Evolutionary conservation across 2,329 filamentous ascomycete species (phyloP), one percentile per base, ranked within the genome.

Genomic region (Hyphodiscus sp.): DNA sequence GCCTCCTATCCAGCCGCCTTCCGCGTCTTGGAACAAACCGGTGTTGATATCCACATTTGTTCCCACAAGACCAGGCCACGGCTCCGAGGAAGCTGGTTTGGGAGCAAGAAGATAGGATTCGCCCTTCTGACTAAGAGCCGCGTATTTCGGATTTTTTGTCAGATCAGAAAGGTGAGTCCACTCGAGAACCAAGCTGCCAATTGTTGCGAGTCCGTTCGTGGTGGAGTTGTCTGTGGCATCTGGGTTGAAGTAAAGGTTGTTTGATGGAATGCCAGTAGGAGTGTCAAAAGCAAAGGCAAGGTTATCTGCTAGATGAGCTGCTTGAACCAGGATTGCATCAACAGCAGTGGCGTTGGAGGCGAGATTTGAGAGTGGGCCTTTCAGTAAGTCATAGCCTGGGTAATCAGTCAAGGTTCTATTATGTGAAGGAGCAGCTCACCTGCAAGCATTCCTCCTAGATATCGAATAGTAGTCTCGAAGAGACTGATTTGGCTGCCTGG

Each of bases 391-490:
- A 62, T 88, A 86, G 3, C 76, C 80, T 82, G 18, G 29, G 41
- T 41, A 8, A 29, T 55, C 33, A 55, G 47, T 18, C 13, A 9
- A 41, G 1, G n/a, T 38, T 38, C 2, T n/a, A n/a, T 38, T 10
- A 38, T 13, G 13, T 60, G 44, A 50, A 43, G 9, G 59, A 29
- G 30, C n/a, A 18, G 20, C 81, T 86, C 2, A 56, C 85, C 88
- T 2, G 90, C 87, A 9, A 96, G 67, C 63, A 96, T 76, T 16
- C 90, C 91, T 10, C 82, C 91, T 1, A 96, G 73, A 64, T 95
- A 95, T 26, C 91, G 84, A 65, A 96, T 95, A 0, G 89, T 96
- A 0, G 89, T 95, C 71, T 96, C 91, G 64, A 96, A 96, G 8
- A 96, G 71, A 41, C 86, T 92, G 47, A 95, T 82, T 10, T 75